These are phyloP conservation scores for Mycena epipterygia DNA, from an alignment of 768 basidiomycete genomes.

Conservation along the genomic window DNA sequence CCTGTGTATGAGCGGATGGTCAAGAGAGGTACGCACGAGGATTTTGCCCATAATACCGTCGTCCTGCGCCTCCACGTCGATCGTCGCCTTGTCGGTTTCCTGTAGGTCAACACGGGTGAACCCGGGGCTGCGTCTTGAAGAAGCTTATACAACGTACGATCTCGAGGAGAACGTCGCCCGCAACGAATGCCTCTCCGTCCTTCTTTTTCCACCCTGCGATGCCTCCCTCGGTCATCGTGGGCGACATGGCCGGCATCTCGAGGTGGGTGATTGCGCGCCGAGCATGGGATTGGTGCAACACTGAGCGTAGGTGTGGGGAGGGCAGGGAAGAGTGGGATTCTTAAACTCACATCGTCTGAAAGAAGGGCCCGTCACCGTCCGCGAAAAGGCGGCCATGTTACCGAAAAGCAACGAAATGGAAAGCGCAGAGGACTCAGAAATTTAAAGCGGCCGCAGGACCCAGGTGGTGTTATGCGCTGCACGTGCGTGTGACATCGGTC, in stretches of 20 bases:
- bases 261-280: constrained; percentile 79
- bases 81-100: constrained; percentile 97
- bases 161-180: constrained; percentile 91
- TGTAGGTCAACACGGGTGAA: constrained; percentile 45
- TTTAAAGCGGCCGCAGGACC: no score
- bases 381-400: constrained; percentile 15
- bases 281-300: constrained; percentile 64
- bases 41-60: constrained; percentile 97
- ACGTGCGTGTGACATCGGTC: no score
- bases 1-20: not conserved
- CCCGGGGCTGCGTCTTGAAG: constrained; percentile 12
- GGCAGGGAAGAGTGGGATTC: not conserved
- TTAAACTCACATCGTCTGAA: constrained; percentile 24
- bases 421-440: no score
- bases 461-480: no score
- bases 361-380: constrained; percentile 10
- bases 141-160: constrained; percentile 70
- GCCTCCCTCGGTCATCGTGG: constrained; percentile 96
- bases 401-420: no score
- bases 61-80: constrained; percentile 98
- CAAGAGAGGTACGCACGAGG: constrained; percentile 65
- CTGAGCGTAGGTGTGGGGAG: constrained; percentile 45
- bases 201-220: constrained; percentile 92
- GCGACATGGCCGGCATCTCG: constrained; percentile 97
- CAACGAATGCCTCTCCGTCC: constrained; percentile 82